Base-by-base conservation (phyloP, 2,329 filamentous ascomycete genomes). In the Colletotrichum neosansevieriae region DNA sequence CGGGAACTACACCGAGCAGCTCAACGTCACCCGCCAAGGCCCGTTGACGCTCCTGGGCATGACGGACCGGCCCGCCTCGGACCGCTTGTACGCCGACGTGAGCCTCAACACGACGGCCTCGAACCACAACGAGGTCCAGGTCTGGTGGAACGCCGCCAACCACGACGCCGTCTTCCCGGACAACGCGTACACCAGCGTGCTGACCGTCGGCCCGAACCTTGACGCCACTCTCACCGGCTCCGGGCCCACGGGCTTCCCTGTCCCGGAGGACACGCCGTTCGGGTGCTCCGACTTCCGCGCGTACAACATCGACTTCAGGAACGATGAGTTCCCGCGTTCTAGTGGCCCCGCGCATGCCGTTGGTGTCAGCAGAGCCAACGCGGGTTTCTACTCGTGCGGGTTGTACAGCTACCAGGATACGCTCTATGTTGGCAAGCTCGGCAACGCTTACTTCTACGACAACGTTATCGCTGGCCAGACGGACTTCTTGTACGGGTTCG, bases 381-480 rank as follows among this genome's bases (percentile, higher is more conserved):
- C 88, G 0, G 88, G 88, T 0, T 92, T 92, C 74, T 92, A 92
- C 74, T 86, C 86, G 53, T 89, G 86, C 53, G 87, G 89, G 0
- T 87, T 92, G 72, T 89, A 89, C 73, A 89, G 86, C 66, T 92
- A 89, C 73, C 90, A 92, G 77, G 90, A 92, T 70, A 92, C 90
- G 7, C 87, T 85, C 66, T 69, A 69, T 32, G 66, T 69, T 3
- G 66, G 66, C 7, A 69, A 69, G 10, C 19, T 66, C 1, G 89
- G 86, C 34, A 91, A 90, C 71, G 86, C 86, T 0, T 91, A 91
- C 77, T 89, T 92, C 76, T 84, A 88, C 74, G 81, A 85, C 40
- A 84, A 79, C 60, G 83, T 88, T 40, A 83, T 92, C 5, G 89
- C 87, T 0, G 90, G 90, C 0, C 82, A 91, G 74, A 91, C 88